Evolutionary conservation across 306 rosid genomes (phyloP).

Genomic region (Cyamopsis tetragonoloba): DNA sequence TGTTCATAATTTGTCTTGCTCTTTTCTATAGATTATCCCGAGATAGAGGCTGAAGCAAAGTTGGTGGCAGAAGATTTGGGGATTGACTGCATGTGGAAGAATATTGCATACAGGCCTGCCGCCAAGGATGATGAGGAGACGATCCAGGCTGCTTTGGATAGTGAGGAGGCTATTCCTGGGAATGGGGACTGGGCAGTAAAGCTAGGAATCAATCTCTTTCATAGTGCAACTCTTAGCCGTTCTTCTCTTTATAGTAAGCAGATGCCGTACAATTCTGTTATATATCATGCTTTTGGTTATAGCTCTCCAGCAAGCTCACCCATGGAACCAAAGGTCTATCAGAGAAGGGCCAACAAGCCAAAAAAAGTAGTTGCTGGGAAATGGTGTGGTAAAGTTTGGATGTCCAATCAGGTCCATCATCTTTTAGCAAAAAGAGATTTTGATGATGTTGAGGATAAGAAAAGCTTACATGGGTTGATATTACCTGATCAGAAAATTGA

Average conservation of each 20-base stretch:
- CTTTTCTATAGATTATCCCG: slow-evolving; percentile 56
- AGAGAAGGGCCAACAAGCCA: slow-evolving; percentile 53
- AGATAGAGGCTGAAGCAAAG: slow-evolving; percentile 79
- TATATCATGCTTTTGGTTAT: slow-evolving; percentile 66
- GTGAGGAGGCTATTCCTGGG: slow-evolving; percentile 66
- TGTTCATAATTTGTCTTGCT: slow-evolving; percentile 8
- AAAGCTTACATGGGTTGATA: slow-evolving; percentile 34
- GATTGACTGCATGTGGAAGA: slow-evolving; percentile 47
- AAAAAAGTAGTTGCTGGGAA: slow-evolving; percentile 71
- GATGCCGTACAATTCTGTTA: slow-evolving; percentile 83
- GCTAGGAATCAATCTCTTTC: slow-evolving; percentile 79
- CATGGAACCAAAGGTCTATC: slow-evolving; percentile 41
- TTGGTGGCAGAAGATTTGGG: slow-evolving; percentile 56
- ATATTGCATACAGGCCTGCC: slow-evolving; percentile 48
- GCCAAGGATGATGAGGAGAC: slow-evolving; percentile 52
- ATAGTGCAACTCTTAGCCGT: slow-evolving; percentile 74
- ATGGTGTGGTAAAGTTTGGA: slow-evolving; percentile 94
- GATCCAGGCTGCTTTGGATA: slow-evolving; percentile 68
- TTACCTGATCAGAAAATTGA: slow-evolving; percentile 49
- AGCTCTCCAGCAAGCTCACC: slow-evolving; percentile 45
- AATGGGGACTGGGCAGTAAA: slow-evolving; percentile 89
- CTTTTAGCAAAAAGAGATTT: slow-evolving; percentile 48
- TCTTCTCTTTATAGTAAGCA: slow-evolving; percentile 81
- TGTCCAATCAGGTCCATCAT: slow-evolving; percentile 77
- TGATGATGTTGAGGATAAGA: slow-evolving; percentile 43